A percentile compares a stretch with the other conserved stretches of the same genome.
phyloP scores from a whole-genome alignment of 2,329 filamentous ascomycete genomes.

The Aspergillus chevalieri region DNA sequence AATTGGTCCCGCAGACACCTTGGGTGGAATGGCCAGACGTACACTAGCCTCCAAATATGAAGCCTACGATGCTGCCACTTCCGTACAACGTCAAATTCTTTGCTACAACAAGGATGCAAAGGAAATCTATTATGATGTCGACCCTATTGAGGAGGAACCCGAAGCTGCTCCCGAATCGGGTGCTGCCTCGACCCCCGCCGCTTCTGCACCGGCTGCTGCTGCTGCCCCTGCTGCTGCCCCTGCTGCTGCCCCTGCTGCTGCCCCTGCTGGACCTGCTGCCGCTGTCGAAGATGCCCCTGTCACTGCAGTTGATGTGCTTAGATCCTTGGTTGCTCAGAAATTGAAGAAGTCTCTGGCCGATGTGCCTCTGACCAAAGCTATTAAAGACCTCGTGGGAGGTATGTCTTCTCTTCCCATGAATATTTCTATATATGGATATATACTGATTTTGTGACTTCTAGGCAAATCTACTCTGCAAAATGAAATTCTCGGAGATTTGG shows the following conservation, averaged over 20 bases:
- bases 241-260: constrained; percentile 49
- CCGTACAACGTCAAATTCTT: constrained; percentile 91
- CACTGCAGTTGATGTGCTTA: constrained; percentile 80
- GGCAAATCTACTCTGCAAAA: constrained; percentile 98
- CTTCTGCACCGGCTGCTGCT: constrained; percentile 40
- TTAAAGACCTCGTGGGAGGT: constrained; percentile 98
- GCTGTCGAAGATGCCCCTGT: constrained; percentile 82
- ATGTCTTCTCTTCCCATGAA: constrained; percentile 34
- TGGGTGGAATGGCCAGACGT: constrained; percentile 95
- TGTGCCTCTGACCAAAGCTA: constrained; percentile 88
- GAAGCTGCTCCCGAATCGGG: constrained; percentile 43
- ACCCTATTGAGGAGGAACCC: constrained; percentile 86
- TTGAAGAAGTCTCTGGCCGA: constrained; percentile 89
- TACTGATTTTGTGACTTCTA: constrained; percentile 31
- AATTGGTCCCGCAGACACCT: constrained; percentile 91
- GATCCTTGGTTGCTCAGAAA: constrained; percentile 89
- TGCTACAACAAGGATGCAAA: constrained; percentile 99
- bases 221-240: constrained; percentile 48
- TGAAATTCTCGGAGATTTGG: constrained; percentile 93
- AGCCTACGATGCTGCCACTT: constrained; percentile 94
- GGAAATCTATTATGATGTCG: constrained; percentile 98
- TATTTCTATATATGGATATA: constrained; percentile 4
- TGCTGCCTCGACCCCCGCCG: constrained; percentile 31
- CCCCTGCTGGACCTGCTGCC: constrained; percentile 74
- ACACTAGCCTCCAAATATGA: constrained; percentile 97